phyloP scores from a whole-genome alignment of 148 eudicot genomes.

The Camellia lanceoleosa region DNA sequence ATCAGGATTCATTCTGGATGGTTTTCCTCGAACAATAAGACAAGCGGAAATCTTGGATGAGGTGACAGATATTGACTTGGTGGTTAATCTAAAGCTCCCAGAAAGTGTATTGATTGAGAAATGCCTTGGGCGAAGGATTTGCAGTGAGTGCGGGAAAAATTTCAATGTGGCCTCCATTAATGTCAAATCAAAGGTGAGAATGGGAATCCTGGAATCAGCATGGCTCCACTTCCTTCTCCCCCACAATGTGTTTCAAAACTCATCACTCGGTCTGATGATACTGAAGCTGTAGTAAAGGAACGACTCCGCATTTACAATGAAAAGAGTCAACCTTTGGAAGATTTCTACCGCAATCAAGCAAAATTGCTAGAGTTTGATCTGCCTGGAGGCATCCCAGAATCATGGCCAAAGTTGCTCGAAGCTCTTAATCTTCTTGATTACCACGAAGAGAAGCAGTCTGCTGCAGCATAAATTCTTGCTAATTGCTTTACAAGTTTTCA shows the following conservation, averaged over 20 bases:
- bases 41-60: conserved; percentile 98
- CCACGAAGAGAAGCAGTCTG: conserved; percentile 72
- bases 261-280: conserved; percentile 89
- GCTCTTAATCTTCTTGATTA: conserved; percentile 93
- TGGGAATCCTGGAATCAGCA: conserved; percentile 70
- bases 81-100: conserved; percentile 89
- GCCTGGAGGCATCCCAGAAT: conserved; percentile 97
- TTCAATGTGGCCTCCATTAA: conserved; percentile 80
- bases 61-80: conserved; percentile 91
- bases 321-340: conserved; percentile 96
- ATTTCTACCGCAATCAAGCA: conserved; percentile 64
- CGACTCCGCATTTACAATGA: conserved; percentile 77
- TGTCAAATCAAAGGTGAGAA: conserved; percentile 69
- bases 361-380: conserved; percentile 82
- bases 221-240: conserved; percentile 88
- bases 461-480: conserved; percentile 40
- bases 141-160: conserved; percentile 86
- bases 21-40: conserved; percentile 95
- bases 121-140: conserved; percentile 93
- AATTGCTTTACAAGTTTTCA: not conserved
- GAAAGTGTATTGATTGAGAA: conserved; percentile 80
- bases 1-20: conserved; percentile 95
- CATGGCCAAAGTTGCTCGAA: conserved; percentile 92
- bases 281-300: conserved; percentile 76
- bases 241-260: conserved; percentile 83